phyloP scores from a whole-genome alignment of 495 filamentous ascomycete genomes.

The Podospora didyma region DNA sequence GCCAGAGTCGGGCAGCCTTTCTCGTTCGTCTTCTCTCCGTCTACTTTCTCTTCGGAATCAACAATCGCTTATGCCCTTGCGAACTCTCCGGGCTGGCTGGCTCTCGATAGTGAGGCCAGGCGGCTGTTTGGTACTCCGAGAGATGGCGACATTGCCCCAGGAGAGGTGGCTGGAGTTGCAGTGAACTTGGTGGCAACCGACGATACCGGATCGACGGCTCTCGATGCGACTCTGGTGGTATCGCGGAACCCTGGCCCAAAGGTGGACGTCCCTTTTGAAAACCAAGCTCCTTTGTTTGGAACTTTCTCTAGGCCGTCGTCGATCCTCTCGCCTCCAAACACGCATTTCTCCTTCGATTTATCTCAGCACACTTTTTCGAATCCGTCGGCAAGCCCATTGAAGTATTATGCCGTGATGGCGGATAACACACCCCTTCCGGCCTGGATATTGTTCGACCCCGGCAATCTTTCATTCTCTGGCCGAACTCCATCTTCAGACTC shows the following conservation, averaged over 20 bases:
- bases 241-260: constrained; percentile 43
- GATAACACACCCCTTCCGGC: constrained; percentile 82
- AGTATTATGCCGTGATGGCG: constrained; percentile 71
- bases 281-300: constrained; percentile 38
- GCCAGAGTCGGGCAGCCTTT: constrained; percentile 62
- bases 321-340: constrained; percentile 33
- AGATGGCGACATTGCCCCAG: constrained; percentile 50
- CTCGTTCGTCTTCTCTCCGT: constrained; percentile 61
- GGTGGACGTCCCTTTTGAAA: constrained; percentile 31
- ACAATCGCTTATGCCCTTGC: constrained; percentile 59
- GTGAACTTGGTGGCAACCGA: constrained; percentile 63
- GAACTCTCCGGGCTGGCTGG: constrained; percentile 64
- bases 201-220: constrained; percentile 49
- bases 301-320: constrained; percentile 37
- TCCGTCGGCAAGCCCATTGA: constrained; percentile 24
- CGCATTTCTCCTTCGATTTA: constrained; percentile 35
- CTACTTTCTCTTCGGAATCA: constrained; percentile 58
- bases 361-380: constrained; percentile 35
- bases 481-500: constrained; percentile 60
- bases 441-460: constrained; percentile 74
- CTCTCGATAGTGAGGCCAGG: constrained; percentile 57
- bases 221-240: constrained; percentile 60
- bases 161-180: constrained; percentile 35
- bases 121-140: constrained; percentile 63
- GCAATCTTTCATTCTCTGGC: constrained; percentile 67